Conservation (phyloP, 2,329 filamentous ascomycete genomes). For the Zopfia rhizophila region DNA sequence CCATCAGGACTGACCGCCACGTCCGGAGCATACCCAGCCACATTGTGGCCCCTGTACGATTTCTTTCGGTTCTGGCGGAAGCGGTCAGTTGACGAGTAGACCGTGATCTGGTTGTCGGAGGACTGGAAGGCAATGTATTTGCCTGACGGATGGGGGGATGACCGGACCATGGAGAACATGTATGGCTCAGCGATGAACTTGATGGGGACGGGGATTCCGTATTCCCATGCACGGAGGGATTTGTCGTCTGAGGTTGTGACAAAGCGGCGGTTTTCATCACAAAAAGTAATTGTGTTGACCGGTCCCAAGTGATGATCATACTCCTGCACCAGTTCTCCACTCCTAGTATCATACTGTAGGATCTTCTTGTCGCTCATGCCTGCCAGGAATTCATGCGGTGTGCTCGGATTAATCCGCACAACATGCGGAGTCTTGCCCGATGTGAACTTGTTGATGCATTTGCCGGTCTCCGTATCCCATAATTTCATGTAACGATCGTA, state of each 20-base stretch:
- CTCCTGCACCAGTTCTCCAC: slow-evolving; percentile 87
- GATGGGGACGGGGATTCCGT: slow-evolving; percentile 97
- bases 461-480: slow-evolving; percentile 96
- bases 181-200: slow-evolving; percentile 98
- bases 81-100: slow-evolving; percentile 93
- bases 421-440: slow-evolving; percentile 97
- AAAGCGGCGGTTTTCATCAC: slow-evolving; percentile 93
- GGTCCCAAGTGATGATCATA: slow-evolving; percentile 99
- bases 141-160: slow-evolving; percentile 83
- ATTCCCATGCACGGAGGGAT: slow-evolving; percentile 95
- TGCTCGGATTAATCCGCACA: slow-evolving; percentile 88
- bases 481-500: slow-evolving; percentile 97
- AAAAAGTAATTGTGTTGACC: slow-evolving; percentile 97
- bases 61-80: slow-evolving; percentile 99
- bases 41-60: slow-evolving; percentile 94
- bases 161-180: slow-evolving; percentile 95
- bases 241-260: slow-evolving; percentile 99
- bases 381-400: slow-evolving; percentile 89
- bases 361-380: slow-evolving; percentile 99
- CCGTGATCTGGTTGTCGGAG: slow-evolving; percentile 95
- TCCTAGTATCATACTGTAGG: slow-evolving; percentile 91
- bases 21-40: slow-evolving; percentile 91
- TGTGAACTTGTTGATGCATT: slow-evolving; percentile 87
- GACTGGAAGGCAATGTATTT: slow-evolving; percentile 96
- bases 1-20: slow-evolving; percentile 90